Conservation (phyloP, 1,284 basidiomycete genomes). For the Uromyces viciae-fabae region DNA sequence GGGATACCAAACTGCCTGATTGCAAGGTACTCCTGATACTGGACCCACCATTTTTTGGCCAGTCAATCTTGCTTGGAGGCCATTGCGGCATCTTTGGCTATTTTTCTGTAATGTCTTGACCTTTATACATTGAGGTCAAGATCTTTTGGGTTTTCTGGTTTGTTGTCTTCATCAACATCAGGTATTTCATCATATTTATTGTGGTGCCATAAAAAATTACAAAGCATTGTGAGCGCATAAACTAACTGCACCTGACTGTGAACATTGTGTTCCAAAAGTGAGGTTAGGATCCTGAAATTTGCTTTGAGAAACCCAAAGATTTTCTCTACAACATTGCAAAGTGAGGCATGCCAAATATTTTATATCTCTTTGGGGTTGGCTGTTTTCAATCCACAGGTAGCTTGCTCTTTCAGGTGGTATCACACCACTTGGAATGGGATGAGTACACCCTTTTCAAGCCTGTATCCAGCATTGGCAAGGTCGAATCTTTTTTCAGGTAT, state of each 20-base stretch:
- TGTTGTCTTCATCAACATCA: no score
- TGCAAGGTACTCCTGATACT: neutral
- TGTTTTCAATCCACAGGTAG: neutral
- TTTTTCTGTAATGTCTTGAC: neutral
- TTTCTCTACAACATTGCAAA: no score
- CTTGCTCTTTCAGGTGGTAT: no score
- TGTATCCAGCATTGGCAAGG: neutral
- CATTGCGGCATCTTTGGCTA: neutral
- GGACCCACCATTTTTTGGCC: neutral
- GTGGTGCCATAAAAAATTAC: neutral
- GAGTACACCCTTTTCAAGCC: no score
- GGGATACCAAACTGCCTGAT: no score
- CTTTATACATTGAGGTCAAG: no score
- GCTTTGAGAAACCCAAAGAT: no score
- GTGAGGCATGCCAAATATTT: neutral
- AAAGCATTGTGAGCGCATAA: neutral
- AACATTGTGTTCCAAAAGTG: neutral
- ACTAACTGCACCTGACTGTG: neutral
- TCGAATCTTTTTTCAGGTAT: neutral
- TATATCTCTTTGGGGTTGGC: neutral
- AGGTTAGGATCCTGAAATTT: no score
- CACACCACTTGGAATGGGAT: no score
- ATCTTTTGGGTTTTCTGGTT: no score
- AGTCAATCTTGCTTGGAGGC: neutral
- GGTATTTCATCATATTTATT: neutral